Conservation (phyloP, 2,329 filamentous ascomycete species). For the Geoglossum cookeanum region DNA sequence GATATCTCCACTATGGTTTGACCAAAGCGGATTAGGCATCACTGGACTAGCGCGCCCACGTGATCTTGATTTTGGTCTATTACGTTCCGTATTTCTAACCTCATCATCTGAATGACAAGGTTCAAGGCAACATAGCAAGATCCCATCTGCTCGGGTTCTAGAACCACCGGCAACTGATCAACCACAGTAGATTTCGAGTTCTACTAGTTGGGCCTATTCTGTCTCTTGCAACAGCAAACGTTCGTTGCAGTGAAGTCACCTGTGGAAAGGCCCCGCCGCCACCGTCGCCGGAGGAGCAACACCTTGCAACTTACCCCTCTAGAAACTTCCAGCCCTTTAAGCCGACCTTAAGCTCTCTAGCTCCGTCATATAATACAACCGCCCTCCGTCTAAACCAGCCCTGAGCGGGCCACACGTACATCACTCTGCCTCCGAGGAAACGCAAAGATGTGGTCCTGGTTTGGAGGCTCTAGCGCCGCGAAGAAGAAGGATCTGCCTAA, state of each 20-base stretch:
- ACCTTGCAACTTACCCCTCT: neutral
- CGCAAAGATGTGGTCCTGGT: slow-evolving; percentile 60
- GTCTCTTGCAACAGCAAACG: neutral
- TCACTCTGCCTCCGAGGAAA: neutral
- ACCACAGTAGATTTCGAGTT: neutral
- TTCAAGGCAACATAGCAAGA: neutral
- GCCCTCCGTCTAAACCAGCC: neutral
- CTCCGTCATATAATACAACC: neutral
- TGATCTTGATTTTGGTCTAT: neutral
- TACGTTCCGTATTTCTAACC: neutral
- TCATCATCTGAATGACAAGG: neutral
- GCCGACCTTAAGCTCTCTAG: neutral
- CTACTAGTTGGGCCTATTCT: neutral
- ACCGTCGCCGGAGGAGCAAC: neutral
- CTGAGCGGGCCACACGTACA: neutral
- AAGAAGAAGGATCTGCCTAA: slow-evolving; percentile 89
- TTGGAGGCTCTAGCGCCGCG: slow-evolving; percentile 64
- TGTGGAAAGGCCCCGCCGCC: neutral
- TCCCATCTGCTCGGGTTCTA: neutral
- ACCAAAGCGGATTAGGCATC: slow-evolving; percentile 32
- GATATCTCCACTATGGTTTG: neutral
- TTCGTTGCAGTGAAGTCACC: neutral
- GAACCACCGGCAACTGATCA: neutral
- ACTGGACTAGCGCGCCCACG: neutral
- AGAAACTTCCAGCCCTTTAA: neutral